These are phyloP conservation scores for Fusarium clavum DNA, from an alignment of 2,329 filamentous ascomycete species.

Conservation along the genomic window DNA sequence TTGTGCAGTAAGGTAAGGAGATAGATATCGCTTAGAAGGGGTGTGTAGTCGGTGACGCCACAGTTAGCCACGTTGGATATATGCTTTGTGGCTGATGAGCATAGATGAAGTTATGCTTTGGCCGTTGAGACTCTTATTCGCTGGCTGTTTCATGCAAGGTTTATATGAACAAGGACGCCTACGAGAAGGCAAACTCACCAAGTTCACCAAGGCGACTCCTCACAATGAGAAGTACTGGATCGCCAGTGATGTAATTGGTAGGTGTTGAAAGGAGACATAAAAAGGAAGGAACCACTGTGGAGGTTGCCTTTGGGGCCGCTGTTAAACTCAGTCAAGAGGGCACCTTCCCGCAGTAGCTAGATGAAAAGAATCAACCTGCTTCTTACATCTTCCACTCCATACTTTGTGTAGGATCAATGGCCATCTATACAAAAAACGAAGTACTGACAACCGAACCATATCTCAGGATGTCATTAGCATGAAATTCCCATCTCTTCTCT, in stretches of 20 bases:
- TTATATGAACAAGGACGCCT: neutral
- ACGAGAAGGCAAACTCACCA: neutral
- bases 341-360: neutral
- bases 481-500: no score
- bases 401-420: neutral
- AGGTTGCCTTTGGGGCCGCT: neutral
- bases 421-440: no score
- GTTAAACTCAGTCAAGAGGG: neutral
- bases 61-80: constrained; percentile 13
- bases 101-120: neutral
- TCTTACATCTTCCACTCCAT: neutral
- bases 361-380: neutral
- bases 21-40: constrained; percentile 6
- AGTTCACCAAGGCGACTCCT: neutral
- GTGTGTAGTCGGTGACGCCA: constrained; percentile 15
- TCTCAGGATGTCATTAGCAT: no score
- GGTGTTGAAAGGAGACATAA: neutral
- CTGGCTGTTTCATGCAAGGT: neutral
- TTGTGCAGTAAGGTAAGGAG: constrained; percentile 1
- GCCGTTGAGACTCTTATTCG: constrained; percentile 5
- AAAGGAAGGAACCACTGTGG: neutral
- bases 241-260: neutral
- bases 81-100: neutral
- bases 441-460: no score
- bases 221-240: neutral